Percentiles rank a stretch among this genome's conserved stretches.
Conservation (phyloP, 495 filamentous ascomycete genomes). For the Podospora conica region DNA sequence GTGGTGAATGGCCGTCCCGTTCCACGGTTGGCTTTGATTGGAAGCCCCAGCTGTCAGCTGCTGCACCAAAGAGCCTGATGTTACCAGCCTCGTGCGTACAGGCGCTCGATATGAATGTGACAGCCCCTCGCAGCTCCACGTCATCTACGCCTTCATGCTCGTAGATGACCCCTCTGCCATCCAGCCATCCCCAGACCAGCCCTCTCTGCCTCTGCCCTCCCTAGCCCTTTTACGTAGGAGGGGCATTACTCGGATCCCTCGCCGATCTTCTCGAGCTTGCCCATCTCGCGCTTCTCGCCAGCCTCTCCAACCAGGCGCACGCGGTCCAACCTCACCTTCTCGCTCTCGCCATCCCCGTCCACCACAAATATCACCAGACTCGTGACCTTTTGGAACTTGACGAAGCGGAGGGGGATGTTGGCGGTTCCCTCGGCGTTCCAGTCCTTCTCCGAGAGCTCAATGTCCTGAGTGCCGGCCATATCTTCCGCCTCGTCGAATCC, state of each 20-base stretch:
- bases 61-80: constrained; percentile 1
- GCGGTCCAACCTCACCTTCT: constrained; percentile 82
- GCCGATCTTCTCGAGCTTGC: constrained; percentile 92
- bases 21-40: constrained; percentile 17
- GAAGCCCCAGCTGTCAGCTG: constrained; percentile 16
- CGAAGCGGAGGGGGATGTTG: constrained; percentile 76
- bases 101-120: neutral
- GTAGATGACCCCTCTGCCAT: constrained; percentile 11
- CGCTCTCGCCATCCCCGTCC: constrained; percentile 76
- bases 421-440: constrained; percentile 92
- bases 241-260: constrained; percentile 58
- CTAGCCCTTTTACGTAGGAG: neutral
- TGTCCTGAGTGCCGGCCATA: constrained; percentile 65
- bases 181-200: constrained; percentile 9
- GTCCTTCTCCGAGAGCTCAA: constrained; percentile 64
- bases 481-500: constrained; percentile 96
- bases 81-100: constrained; percentile 11
- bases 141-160: constrained; percentile 18
- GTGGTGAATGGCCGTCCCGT: constrained; percentile 6
- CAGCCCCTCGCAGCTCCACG: constrained; percentile 5
- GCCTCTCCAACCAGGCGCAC: constrained; percentile 82
- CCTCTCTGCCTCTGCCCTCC: constrained; percentile 7
- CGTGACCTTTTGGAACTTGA: constrained; percentile 93
- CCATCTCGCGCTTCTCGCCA: constrained; percentile 88
- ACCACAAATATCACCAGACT: constrained; percentile 84